Conservation (phyloP, 2,329 filamentous ascomycete species). For the Exserohilum turcica region DNA sequence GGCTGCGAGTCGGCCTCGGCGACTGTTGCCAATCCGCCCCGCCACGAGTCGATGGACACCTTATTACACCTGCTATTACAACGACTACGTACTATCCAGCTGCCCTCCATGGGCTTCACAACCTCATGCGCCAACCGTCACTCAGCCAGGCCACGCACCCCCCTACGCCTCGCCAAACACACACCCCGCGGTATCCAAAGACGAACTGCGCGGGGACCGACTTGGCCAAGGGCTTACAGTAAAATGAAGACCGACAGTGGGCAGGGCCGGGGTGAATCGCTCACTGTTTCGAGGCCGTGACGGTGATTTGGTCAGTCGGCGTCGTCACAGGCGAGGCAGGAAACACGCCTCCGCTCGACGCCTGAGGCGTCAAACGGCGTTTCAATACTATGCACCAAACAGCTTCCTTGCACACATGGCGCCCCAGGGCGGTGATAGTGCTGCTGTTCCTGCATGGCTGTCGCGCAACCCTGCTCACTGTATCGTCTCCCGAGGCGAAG, state of each 20-base stretch:
- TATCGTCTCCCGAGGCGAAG: conserved; percentile 17
- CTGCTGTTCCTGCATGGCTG: conserved; percentile 21
- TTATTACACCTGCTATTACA: too few species aligned
- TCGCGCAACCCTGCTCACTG: conserved; percentile 1
- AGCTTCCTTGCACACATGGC: background rate
- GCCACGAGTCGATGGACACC: conserved; percentile 11
- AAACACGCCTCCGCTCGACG: background rate
- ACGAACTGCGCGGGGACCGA: conserved; percentile 8
- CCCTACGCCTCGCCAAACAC: conserved; percentile 5
- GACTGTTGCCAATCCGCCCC: conserved; percentile 10
- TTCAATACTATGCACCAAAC: conserved; percentile 3
- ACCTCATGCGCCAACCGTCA: conserved; percentile 2
- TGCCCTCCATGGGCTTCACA: conserved; percentile 9
- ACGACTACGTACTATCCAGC: too few species aligned
- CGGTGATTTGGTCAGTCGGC: conserved; percentile 1
- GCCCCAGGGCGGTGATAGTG: conserved; percentile 3
- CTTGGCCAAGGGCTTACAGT: background rate
- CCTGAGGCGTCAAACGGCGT: conserved; percentile 3
- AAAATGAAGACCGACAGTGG: background rate
- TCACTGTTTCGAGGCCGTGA: conserved; percentile 20
- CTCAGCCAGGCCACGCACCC: background rate
- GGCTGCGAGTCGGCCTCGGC: conserved; percentile 10
- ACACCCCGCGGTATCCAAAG: conserved; percentile 6
- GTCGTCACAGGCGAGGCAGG: conserved; percentile 2
- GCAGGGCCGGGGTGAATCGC: conserved; percentile 17